Base-by-base conservation (phyloP, 2,329 filamentous ascomycete genomes). In the Graphilbum fragrans region DNA sequence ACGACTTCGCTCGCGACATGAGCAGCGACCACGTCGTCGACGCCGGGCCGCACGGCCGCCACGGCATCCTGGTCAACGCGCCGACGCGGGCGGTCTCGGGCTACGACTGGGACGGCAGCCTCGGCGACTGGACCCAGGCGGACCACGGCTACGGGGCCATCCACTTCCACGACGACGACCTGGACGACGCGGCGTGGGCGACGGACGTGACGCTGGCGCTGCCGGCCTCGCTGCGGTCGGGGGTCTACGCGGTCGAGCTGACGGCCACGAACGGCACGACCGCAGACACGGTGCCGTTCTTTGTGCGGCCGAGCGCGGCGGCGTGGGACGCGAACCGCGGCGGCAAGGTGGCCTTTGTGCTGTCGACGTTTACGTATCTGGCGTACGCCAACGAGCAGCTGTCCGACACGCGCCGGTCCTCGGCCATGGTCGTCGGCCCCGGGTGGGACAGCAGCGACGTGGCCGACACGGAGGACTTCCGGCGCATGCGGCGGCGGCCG, bases 341-440 rank as follows among this genome's bases (percentile, higher is more conserved):
- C 11, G 17, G 12, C 4, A 44, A 44, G 19, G 33, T 41, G 18
- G 34, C 32, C 29, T 19, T 41, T 14, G 38, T 44, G 12, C 18
- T 44, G 12, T 44, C 42, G 3, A 44, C 42, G 5, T 41, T 44
- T 19, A 44, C 42, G 5, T 44, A 44, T 19, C 25, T 41, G 11
- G 42, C 42, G 3, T 44, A 44, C 23, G 42, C 42, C 27, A 44
- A 44, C 18, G 42, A 44, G 34, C 42, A 40, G 20, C 7, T 44
- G 21, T 40, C 25, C 20, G 34, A 40, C 12, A 22, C 7, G 17
- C 20, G 17, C 7, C 39, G 40, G 7, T 9, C 40, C 19, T 32
- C 31, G 18, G 12, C n/a, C 11, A 25, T 37, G 4, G 33, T 27
- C 39, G 16, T 42, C 7, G 40, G 35, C 6, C 35, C 35, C 5